phyloP scores from a whole-genome alignment of 2,329 filamentous ascomycete genomes.

The Ophiostoma australiae region DNA sequence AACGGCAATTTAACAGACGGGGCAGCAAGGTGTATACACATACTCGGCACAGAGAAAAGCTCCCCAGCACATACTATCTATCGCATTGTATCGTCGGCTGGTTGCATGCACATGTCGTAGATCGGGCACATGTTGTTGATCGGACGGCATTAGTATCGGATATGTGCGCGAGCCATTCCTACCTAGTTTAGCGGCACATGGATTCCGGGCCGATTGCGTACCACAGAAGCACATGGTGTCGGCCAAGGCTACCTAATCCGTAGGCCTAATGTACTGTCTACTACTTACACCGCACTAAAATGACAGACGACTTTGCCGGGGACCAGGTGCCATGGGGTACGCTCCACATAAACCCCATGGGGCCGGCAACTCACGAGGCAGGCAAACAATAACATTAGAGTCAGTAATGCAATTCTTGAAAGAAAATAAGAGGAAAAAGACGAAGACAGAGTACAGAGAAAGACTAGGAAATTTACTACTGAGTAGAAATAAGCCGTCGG shows the following conservation, averaged over 20 bases:
- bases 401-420: not conserved
- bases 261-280: not conserved
- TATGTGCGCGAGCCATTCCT: conserved; percentile 10
- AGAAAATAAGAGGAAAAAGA: not conserved
- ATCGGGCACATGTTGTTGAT: conserved; percentile 12
- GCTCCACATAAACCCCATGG: conserved; percentile 14
- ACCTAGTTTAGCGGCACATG: not conserved
- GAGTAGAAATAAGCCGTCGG: not conserved
- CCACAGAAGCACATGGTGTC: conserved; percentile 6
- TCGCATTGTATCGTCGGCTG: not conserved
- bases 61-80: not conserved
- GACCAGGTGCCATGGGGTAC: not conserved
- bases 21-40: no score
- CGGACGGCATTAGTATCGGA: conserved; percentile 14
- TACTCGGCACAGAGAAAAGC: not conserved
- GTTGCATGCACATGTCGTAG: not conserved
- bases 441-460: not conserved
- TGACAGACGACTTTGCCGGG: not conserved
- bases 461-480: not conserved
- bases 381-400: not conserved
- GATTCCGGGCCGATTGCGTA: conserved; percentile 15
- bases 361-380: conserved; percentile 14
- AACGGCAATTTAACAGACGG: no score
- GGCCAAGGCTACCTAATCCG: not conserved
- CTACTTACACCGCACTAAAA: not conserved